Percentiles rank a stretch among this genome's conserved stretches.
Conservation (phyloP, 108 stramenopile genomes). For the Aurantiochytrium sp. region DNA sequence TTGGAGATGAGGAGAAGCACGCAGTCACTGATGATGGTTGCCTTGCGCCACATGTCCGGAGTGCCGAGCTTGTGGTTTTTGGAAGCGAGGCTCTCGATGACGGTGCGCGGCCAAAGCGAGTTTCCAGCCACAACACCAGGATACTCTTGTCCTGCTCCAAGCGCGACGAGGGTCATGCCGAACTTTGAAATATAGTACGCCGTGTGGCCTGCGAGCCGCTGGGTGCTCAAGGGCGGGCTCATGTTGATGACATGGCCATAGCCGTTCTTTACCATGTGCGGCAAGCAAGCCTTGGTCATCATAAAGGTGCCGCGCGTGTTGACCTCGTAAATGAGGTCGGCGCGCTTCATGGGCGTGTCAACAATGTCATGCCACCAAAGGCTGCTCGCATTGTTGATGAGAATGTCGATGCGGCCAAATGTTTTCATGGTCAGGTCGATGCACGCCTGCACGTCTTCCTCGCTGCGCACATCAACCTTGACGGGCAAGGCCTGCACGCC, state of each 20-base stretch:
- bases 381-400: constrained; percentile 12
- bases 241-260: constrained; percentile 15
- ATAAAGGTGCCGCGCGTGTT: not conserved
- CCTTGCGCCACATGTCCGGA: not conserved
- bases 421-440: constrained; percentile 17
- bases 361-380: constrained; percentile 12
- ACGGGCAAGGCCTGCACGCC: not conserved
- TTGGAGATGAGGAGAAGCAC: not conserved
- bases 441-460: not conserved
- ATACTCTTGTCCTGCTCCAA: not conserved
- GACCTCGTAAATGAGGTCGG: constrained; percentile 6
- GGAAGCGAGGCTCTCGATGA: not conserved
- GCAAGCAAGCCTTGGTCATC: constrained; percentile 6
- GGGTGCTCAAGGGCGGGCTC: not conserved
- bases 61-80: not conserved
- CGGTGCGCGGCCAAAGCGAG: not conserved
- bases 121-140: not conserved
- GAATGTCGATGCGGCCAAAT: constrained; percentile 13
- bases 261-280: not conserved
- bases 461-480: not conserved
- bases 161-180: not conserved
- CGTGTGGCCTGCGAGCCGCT: not conserved
- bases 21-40: not conserved
- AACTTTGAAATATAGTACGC: not conserved
- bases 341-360: not conserved